Evolutionary conservation across 768 basidiomycete species (phyloP).

Genomic region (Rhizopogon vinicolor): DNA sequence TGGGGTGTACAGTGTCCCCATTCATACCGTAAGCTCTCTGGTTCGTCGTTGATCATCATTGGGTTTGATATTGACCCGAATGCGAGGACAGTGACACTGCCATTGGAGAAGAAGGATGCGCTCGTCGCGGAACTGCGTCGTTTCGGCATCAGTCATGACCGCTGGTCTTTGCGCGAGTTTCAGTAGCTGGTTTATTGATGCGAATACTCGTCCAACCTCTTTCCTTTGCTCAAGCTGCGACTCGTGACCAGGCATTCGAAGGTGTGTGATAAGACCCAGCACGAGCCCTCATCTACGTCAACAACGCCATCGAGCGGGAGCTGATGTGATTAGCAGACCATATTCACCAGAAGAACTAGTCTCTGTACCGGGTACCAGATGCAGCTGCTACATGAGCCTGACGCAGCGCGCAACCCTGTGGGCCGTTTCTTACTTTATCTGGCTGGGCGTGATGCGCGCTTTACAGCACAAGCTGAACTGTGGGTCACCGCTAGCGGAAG

Average conservation of each 20-base stretch:
- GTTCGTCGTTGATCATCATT: conserved; percentile 19
- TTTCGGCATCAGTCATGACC: not conserved
- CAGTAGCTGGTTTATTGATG: conserved; percentile 31
- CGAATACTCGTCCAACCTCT: conserved; percentile 38
- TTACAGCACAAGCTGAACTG: too few relatives aligned
- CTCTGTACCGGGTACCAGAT: too few relatives aligned
- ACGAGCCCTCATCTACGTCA: conserved; percentile 9
- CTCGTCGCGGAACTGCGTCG: not conserved
- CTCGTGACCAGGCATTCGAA: too few relatives aligned
- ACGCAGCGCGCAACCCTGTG: too few relatives aligned
- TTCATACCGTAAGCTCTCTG: conserved; percentile 30
- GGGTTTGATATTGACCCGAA: conserved; percentile 24
- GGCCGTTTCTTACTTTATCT: too few relatives aligned
- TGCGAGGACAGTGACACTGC: conserved; percentile 10
- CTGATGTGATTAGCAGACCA: not conserved
- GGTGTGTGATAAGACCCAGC: too few relatives aligned
- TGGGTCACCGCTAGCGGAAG: too few relatives aligned
- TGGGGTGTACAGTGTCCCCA: conserved; percentile 38
- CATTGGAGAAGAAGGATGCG: not conserved
- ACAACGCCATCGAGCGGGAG: not conserved
- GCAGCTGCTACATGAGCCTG: too few relatives aligned
- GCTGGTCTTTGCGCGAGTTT: conserved; percentile 14
- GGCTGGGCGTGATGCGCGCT: too few relatives aligned
- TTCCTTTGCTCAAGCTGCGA: conserved; percentile 21
- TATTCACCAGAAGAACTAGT: not conserved